A percentile compares a stretch with the other conserved stretches of the same genome.
phyloP scores from a whole-genome alignment of 163 green algal species.

The Scenedesmus sp. region DNA sequence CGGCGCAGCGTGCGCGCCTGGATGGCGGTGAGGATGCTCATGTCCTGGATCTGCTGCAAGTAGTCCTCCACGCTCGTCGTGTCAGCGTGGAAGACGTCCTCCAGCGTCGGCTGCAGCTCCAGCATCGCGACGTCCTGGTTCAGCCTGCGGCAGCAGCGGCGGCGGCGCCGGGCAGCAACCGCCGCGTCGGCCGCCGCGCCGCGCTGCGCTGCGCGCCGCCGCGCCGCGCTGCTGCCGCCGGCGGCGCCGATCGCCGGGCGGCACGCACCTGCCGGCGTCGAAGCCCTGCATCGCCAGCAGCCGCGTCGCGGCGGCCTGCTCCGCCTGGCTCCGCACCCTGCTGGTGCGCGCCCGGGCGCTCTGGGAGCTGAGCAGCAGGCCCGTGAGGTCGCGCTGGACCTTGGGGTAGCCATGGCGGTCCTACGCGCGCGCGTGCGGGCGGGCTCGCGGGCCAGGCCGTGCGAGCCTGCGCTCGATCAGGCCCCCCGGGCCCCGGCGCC shows the following conservation, averaged over 20 bases:
- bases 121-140: slow-evolving; percentile 73
- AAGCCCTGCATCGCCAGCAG: slow-evolving; percentile 84
- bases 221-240: not conserved
- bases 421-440: too few species aligned
- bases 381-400: slow-evolving; percentile 44
- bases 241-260: not conserved
- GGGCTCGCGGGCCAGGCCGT: not conserved
- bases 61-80: slow-evolving; percentile 82
- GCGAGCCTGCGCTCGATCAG: not conserved
- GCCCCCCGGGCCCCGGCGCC: too few species aligned
- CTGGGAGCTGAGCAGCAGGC: slow-evolving; percentile 41
- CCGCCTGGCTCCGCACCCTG: slow-evolving; percentile 53
- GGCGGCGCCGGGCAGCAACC: too few species aligned
- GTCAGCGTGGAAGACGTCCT: slow-evolving; percentile 85
- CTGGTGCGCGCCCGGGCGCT: slow-evolving; percentile 46
- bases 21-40: slow-evolving; percentile 72
- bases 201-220: too few species aligned
- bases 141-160: slow-evolving; percentile 54
- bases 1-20: slow-evolving; percentile 49
- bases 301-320: slow-evolving; percentile 74
- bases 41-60: slow-evolving; percentile 79
- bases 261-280: slow-evolving; percentile 64
- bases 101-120: slow-evolving; percentile 78
- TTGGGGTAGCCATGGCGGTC: slow-evolving; percentile 46
- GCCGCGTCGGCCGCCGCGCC: too few species aligned